Evolutionary conservation across 1,284 basidiomycete genomes (phyloP), one percentile per base, ranked within the genome.

Genomic region (Cystobasidium sp.): DNA sequence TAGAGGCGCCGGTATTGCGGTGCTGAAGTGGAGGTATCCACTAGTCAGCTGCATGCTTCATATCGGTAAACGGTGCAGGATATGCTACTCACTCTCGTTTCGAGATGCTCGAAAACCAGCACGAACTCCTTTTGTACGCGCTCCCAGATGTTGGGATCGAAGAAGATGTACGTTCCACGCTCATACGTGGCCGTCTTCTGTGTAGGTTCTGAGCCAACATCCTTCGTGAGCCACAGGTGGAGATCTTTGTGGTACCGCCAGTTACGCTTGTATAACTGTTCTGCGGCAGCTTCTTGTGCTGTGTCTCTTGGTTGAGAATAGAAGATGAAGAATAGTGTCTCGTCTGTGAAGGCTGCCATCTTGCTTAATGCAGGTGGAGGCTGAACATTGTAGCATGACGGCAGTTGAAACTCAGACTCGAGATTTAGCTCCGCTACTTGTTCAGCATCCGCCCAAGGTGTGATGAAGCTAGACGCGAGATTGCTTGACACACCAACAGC

Each of bases 301-400:
- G 91, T 89, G 84, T 99, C 96, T 80, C 93, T 86, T 71, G 96
- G 94, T 82, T 89, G 90, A 75, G 93, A 90, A 85, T 99, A 99
- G 86, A 99, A 99, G 88, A 97, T 96, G 87, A 94, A 97, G 84
- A 99, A 98, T 49, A 99, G 84, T 39, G 96, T 98, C 85, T 99
- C 96, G 83, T 99, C 96, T 81, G 91, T 91, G 83, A 99, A 97
- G 76, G 90, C 90, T 9, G 87, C 86, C 43, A 92, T 90, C 85
- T 98, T 99, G 78, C 84, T 88, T 75, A 93, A 90, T 6, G 93
- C 92, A 61, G 94, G 89, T 39, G 93, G 91, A 44, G 96, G 90
- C 78, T 93, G 91, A 53, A 98, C 95, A 81, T 91, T 94, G 81
- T 98, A 98, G 84, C 95, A 98, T 61, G 88, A 86, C 18, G 96